These are phyloP conservation scores for Leccinum obscurum DNA, from an alignment of 768 basidiomycete genomes.

Conservation along the genomic window DNA sequence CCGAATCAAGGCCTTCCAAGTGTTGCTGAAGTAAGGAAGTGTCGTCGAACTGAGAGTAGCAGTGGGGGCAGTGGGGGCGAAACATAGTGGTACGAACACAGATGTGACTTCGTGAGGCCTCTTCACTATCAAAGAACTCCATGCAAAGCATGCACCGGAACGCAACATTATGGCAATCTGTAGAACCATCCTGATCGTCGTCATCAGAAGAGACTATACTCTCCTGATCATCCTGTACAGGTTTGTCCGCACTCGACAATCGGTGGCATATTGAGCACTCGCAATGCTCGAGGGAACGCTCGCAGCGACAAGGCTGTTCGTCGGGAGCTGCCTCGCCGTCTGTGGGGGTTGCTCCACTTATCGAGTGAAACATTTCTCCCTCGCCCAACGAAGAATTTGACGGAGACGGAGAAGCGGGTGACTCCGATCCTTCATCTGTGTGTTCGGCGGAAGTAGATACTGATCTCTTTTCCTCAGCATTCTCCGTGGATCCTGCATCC, in stretches of 20 bases:
- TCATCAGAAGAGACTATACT: constrained; percentile 1
- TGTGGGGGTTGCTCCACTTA: background rate
- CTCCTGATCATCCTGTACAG: background rate
- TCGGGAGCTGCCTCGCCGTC: background rate
- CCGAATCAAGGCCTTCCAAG: constrained; percentile 9
- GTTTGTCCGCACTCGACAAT: background rate
- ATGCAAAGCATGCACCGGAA: constrained; percentile 20
- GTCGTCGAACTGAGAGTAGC: constrained; percentile 28
- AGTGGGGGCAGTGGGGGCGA: constrained; percentile 22
- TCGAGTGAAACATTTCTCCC: constrained; percentile 14
- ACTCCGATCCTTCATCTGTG: background rate
- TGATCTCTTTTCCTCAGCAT: background rate
- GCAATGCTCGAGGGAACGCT: background rate
- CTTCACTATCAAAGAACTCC: constrained; percentile 13
- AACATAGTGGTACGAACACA: constrained; percentile 14
- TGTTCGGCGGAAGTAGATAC: background rate
- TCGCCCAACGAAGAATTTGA: constrained; percentile 6
- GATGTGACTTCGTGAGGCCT: constrained; percentile 13
- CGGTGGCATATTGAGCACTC: constrained; percentile 10
- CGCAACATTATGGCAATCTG: background rate
- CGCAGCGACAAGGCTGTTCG: constrained; percentile 2
- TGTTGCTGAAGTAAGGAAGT: constrained; percentile 18
- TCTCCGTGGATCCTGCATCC: background rate
- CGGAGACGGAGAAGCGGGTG: background rate
- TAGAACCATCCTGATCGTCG: background rate